Evolutionary conservation across 2,329 filamentous ascomycete species (phyloP).

Genomic region (Colletotrichum filicis): DNA sequence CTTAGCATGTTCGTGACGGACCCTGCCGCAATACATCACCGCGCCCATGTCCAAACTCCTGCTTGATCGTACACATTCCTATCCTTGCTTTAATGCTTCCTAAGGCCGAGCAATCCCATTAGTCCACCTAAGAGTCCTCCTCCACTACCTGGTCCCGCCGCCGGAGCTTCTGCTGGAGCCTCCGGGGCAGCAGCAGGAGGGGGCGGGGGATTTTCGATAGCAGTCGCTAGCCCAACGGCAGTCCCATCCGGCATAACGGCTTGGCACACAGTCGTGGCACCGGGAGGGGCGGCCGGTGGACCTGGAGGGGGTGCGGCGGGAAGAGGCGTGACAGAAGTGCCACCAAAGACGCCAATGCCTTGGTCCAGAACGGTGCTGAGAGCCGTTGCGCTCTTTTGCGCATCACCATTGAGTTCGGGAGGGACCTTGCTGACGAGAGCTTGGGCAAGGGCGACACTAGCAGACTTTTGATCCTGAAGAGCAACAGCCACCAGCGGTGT

Average conservation of each 20-base stretch:
- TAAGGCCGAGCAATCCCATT: not conserved
- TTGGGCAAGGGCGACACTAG: conserved; percentile 24
- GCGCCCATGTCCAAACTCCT: conserved; percentile 2
- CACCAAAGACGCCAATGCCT: conserved; percentile 18
- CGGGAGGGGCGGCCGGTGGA: not conserved
- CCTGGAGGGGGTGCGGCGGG: not conserved
- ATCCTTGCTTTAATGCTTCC: not conserved
- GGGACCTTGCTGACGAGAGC: conserved; percentile 27
- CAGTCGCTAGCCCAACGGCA: not conserved
- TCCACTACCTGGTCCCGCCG: not conserved
- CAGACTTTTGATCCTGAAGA: conserved; percentile 28
- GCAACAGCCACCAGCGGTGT: conserved; percentile 31
- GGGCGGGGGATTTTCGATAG: not conserved
- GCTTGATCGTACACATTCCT: not conserved
- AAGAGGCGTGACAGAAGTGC: not conserved
- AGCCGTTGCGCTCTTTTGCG: conserved; percentile 18
- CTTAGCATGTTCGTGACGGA: conserved; percentile 8
- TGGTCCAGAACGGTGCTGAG: conserved; percentile 23
- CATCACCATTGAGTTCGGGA: conserved; percentile 13
- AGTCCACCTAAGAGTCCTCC: not conserved
- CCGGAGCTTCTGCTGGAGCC: not conserved
- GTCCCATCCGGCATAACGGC: not conserved
- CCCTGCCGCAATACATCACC: conserved; percentile 24
- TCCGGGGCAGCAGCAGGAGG: not conserved
- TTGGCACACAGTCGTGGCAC: conserved; percentile 1